phyloP scores from a whole-genome alignment of 805 yeast species.

The Yamadazyma nakazawae region DNA sequence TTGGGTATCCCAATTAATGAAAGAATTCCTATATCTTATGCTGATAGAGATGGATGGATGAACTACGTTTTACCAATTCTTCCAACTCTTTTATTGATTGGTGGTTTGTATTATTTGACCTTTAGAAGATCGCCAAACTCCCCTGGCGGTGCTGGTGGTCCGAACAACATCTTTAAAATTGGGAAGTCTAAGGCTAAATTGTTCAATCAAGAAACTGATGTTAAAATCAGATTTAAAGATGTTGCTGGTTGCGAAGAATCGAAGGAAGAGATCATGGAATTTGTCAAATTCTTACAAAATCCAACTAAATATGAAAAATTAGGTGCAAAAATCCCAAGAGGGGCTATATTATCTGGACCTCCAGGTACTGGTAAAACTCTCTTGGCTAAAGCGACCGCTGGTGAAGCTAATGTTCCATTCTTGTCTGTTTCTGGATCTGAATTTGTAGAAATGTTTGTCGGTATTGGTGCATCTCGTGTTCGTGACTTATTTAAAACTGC shows the following conservation, averaged over 20 bases:
- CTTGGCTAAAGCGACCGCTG: slow-evolving; percentile 97
- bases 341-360: slow-evolving; percentile 95
- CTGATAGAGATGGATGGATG: slow-evolving; percentile 63
- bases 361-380: slow-evolving; percentile 99
- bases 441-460: slow-evolving; percentile 98
- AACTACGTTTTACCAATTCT: slow-evolving; percentile 65
- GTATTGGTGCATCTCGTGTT: slow-evolving; percentile 98
- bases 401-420: slow-evolving; percentile 98
- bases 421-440: slow-evolving; percentile 96
- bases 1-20: slow-evolving; percentile 64
- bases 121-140: slow-evolving; percentile 51
- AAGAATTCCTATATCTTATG: slow-evolving; percentile 74
- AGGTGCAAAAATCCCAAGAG: slow-evolving; percentile 98
- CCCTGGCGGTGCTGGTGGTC: slow-evolving; percentile 68
- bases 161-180: slow-evolving; percentile 77
- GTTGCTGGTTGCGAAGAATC: slow-evolving; percentile 98
- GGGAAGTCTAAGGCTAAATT: slow-evolving; percentile 90
- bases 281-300: slow-evolving; percentile 86
- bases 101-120: slow-evolving; percentile 70
- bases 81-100: slow-evolving; percentile 78
- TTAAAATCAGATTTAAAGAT: slow-evolving; percentile 84
- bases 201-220: slow-evolving; percentile 88
- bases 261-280: slow-evolving; percentile 96
- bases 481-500: slow-evolving; percentile 93
- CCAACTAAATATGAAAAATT: slow-evolving; percentile 87